Evolutionary conservation across 2,329 filamentous ascomycete genomes (phyloP).

Genomic region (Aureobasidium uvarum): DNA sequence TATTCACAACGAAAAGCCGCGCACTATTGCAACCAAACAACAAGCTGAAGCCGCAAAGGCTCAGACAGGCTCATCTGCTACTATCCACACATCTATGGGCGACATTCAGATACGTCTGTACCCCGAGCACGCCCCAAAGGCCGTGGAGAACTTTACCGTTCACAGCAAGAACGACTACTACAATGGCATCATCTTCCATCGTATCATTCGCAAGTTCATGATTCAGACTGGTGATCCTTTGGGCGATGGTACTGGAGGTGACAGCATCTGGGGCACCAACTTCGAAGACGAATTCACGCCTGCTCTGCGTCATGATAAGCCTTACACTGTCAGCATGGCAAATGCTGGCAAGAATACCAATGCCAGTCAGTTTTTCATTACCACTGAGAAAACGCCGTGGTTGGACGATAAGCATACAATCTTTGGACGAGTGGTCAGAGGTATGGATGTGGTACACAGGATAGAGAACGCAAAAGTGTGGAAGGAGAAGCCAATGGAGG

Average conservation of each 20-base stretch:
- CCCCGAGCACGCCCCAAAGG: constrained; percentile 86
- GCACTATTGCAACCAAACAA: constrained; percentile 56
- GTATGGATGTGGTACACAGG: constrained; percentile 89
- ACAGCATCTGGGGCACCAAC: constrained; percentile 88
- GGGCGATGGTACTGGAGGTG: constrained; percentile 84
- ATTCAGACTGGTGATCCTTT: constrained; percentile 85
- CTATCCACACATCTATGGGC: constrained; percentile 88
- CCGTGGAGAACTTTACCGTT: constrained; percentile 96
- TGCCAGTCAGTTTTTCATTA: constrained; percentile 97
- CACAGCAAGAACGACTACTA: constrained; percentile 90
- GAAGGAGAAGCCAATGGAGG: constrained; percentile 92
- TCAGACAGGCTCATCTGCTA: constrained; percentile 73
- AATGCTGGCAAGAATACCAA: constrained; percentile 96
- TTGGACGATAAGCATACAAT: constrained; percentile 95
- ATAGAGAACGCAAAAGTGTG: constrained; percentile 88
- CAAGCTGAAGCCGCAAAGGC: constrained; percentile 53
- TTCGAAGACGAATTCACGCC: constrained; percentile 89
- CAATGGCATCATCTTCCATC: constrained; percentile 96
- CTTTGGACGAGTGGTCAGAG: constrained; percentile 86
- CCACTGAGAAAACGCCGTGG: constrained; percentile 96
- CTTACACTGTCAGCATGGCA: constrained; percentile 96
- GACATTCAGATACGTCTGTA: constrained; percentile 93
- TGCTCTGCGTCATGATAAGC: constrained; percentile 86
- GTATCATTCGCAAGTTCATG: constrained; percentile 98
- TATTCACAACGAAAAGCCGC: constrained; percentile 91